Conservation (phyloP, 208 protist genomes). For the Leishmania martiniquensis region DNA sequence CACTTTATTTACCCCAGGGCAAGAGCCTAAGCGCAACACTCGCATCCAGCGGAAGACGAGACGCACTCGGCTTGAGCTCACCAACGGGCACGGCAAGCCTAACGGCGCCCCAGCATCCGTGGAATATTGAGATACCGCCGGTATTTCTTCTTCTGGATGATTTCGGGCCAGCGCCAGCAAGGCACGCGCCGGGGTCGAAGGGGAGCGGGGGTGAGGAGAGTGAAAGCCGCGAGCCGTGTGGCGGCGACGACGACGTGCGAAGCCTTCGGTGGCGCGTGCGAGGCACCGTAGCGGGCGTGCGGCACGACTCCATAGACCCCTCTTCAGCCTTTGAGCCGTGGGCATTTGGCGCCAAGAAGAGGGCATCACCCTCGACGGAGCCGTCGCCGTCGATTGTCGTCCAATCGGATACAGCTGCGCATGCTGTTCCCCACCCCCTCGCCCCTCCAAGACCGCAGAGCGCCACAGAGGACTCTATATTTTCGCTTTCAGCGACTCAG, state of each 20-base stretch:
- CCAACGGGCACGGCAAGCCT: background rate
- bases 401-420: background rate
- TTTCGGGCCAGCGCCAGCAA: background rate
- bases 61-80: background rate
- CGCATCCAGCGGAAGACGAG: background rate
- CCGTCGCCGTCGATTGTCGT: constrained; percentile 8
- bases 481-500: constrained; percentile 57
- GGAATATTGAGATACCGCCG: constrained; percentile 23
- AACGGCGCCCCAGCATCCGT: background rate
- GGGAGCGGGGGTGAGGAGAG: background rate
- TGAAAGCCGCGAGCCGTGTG: background rate
- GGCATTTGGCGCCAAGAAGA: background rate
- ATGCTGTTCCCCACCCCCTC: constrained; percentile 29
- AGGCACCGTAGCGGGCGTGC: background rate
- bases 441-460: constrained; percentile 44
- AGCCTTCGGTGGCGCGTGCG: constrained; percentile 1
- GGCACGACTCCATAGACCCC: background rate
- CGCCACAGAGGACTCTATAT: constrained; percentile 67
- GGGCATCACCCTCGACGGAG: background rate
- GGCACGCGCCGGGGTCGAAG: background rate
- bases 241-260: background rate
- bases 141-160: constrained; percentile 21
- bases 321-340: background rate
- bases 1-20: background rate
- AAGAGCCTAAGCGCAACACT: background rate